phyloP scores from a whole-genome alignment of 768 basidiomycete genomes.

The Inosperma sp. region DNA sequence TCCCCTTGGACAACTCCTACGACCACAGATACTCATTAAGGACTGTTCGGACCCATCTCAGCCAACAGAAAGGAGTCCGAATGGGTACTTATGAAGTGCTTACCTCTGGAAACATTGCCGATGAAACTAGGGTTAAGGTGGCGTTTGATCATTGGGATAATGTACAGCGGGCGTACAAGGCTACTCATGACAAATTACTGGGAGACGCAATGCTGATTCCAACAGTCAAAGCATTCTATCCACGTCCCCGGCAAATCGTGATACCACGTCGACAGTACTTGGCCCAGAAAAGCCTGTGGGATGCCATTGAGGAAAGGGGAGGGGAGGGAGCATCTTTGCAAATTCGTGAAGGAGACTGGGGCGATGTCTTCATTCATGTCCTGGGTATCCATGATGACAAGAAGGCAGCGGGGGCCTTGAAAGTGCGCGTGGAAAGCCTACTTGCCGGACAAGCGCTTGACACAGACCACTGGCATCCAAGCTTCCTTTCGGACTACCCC shows the following conservation, averaged over 20 bases:
- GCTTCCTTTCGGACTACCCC: constrained; percentile 28
- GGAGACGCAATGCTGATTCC: constrained; percentile 14
- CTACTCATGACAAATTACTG: constrained; percentile 29
- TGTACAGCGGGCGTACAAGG: constrained; percentile 37
- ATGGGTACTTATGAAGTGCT: constrained; percentile 18
- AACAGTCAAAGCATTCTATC: constrained; percentile 33
- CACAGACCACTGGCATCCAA: constrained; percentile 46
- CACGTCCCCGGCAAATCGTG: constrained; percentile 43
- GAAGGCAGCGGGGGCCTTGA: constrained; percentile 49
- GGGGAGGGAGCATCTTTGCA: constrained; percentile 11
- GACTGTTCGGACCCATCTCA: constrained; percentile 5
- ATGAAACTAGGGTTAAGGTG: constrained; percentile 31
- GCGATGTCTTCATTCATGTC: constrained; percentile 39
- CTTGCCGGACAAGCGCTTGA: constrained; percentile 47
- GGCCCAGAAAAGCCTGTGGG: constrained; percentile 49
- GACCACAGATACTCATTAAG: constrained; percentile 9
- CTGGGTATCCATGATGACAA: constrained; percentile 49
- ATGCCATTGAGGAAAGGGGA: constrained; percentile 36
- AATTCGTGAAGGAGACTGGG: not conserved
- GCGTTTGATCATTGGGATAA: constrained; percentile 48
- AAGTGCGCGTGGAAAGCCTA: constrained; percentile 55
- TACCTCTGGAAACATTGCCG: constrained; percentile 2
- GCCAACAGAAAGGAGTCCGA: constrained; percentile 11
- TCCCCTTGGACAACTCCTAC: not conserved
- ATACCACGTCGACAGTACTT: constrained; percentile 47